phyloP scores from a whole-genome alignment of 805 yeast species.

The Kregervanrija fluxuum region DNA sequence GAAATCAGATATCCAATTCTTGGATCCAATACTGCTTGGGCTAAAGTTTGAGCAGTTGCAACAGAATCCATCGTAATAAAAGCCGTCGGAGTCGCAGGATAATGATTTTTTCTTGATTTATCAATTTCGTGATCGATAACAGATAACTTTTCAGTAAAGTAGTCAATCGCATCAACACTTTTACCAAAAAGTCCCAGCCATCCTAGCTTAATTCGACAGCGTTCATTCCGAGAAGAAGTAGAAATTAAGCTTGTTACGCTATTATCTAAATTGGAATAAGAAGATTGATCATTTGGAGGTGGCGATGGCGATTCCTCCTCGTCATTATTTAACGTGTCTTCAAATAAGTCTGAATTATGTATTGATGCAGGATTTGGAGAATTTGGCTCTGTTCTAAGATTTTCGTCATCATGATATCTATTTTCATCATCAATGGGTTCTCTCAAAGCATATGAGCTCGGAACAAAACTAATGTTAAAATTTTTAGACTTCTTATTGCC shows the following conservation, averaged over 20 bases:
- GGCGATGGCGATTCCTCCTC: background rate
- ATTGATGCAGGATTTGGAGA: background rate
- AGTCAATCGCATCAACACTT: conserved; percentile 73
- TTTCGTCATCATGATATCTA: conserved; percentile 14
- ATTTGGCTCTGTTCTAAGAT: background rate
- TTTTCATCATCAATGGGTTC: conserved; percentile 5
- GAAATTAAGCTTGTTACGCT: conserved; percentile 2
- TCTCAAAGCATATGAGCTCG: conserved; percentile 19
- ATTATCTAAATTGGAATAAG: no score
- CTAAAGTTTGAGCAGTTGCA: conserved; percentile 93
- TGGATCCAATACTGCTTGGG: conserved; percentile 92
- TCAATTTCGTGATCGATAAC: conserved; percentile 64
- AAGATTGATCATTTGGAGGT: background rate
- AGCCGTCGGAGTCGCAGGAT: conserved; percentile 82
- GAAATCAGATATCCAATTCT: conserved; percentile 78
- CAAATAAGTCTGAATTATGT: no score
- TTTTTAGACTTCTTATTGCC: conserved; percentile 28
- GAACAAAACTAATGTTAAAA: conserved; percentile 19
- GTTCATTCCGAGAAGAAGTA: conserved; percentile 21
- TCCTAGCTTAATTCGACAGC: conserved; percentile 63
- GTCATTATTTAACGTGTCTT: background rate
- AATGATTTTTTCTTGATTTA: conserved; percentile 58
- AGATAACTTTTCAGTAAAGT: conserved; percentile 61
- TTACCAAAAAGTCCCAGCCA: conserved; percentile 58
- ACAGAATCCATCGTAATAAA: conserved; percentile 93